phyloP scores from a whole-genome alignment of 257 asterid species.

The Nyctanthes arbortristis region DNA sequence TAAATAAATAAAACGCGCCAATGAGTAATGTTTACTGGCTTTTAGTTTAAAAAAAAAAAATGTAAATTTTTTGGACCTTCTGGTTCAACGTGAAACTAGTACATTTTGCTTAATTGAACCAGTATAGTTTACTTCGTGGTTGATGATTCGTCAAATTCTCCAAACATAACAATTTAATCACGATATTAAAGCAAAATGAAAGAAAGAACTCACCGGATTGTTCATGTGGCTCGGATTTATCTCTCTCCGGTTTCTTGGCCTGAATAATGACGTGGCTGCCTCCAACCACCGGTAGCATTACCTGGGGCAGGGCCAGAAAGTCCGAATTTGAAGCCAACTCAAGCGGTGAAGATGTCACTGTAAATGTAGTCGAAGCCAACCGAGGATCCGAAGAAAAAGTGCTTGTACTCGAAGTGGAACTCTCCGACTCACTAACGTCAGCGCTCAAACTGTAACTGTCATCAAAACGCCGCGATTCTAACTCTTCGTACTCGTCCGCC shows the following conservation, averaged over 20 bases:
- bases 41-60: no score
- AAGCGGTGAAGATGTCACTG: conserved; percentile 35
- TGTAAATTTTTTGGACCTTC: no score
- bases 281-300: conserved; percentile 67
- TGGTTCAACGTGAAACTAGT: no score
- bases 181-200: no score
- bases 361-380: conserved; percentile 33
- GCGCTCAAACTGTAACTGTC: conserved; percentile 82
- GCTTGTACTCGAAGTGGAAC: conserved; percentile 56
- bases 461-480: conserved; percentile 47
- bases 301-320: conserved; percentile 51
- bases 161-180: no score
- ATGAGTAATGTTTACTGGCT: no score
- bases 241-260: conserved; percentile 41
- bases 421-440: conserved; percentile 92
- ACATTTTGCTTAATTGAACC: no score
- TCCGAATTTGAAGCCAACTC: conserved; percentile 30
- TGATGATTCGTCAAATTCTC: conserved; percentile 4
- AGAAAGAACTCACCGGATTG: conserved; percentile 44
- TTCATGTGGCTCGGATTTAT: conserved; percentile 41
- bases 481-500: conserved; percentile 51
- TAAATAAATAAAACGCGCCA: no score
- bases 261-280: conserved; percentile 56
- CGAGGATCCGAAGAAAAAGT: conserved; percentile 52
- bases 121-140: no score